phyloP scores from a whole-genome alignment of 257 asterid species.

The Pogostemon cablin region DNA sequence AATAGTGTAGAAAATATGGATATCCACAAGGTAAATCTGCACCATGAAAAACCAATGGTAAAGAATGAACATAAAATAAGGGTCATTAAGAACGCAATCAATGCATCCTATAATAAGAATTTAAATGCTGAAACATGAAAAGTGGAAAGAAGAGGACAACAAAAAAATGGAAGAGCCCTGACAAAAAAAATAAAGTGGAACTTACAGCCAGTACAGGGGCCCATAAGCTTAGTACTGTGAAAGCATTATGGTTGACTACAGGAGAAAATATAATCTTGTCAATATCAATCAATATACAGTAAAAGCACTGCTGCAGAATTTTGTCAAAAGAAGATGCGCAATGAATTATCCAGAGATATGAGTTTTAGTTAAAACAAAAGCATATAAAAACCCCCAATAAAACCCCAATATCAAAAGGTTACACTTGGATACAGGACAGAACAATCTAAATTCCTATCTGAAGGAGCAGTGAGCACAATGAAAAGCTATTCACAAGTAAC shows the following conservation, averaged over 20 bases:
- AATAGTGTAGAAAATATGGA: constrained; percentile 86
- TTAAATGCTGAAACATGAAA: constrained; percentile 7
- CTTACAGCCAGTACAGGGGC: constrained; percentile 90
- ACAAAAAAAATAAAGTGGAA: constrained; percentile 28
- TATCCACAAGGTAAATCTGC: constrained; percentile 94
- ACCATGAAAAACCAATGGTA: constrained; percentile 21
- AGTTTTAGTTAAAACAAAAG: constrained; percentile 19
- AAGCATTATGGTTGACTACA: constrained; percentile 90
- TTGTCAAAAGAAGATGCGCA: constrained; percentile 5
- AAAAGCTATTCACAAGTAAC: not conserved
- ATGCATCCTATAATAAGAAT: constrained; percentile 24
- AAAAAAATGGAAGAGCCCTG: constrained; percentile 2
- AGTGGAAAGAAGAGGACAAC: not conserved
- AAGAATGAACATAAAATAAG: constrained; percentile 18
- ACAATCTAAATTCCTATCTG: constrained; percentile 19
- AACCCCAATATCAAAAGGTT: not conserved
- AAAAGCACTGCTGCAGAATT: constrained; percentile 9
- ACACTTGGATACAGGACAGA: constrained; percentile 19
- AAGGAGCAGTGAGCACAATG: constrained; percentile 4
- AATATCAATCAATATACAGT: constrained; percentile 9
- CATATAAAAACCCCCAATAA: not conserved
- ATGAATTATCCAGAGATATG: constrained; percentile 19
- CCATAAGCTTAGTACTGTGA: constrained; percentile 86
- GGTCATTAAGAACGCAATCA: not conserved
- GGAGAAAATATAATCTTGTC: constrained; percentile 27